These are phyloP conservation scores for Aspergillus sp. DNA, from an alignment of 2,329 filamentous ascomycete species.

Conservation along the genomic window DNA sequence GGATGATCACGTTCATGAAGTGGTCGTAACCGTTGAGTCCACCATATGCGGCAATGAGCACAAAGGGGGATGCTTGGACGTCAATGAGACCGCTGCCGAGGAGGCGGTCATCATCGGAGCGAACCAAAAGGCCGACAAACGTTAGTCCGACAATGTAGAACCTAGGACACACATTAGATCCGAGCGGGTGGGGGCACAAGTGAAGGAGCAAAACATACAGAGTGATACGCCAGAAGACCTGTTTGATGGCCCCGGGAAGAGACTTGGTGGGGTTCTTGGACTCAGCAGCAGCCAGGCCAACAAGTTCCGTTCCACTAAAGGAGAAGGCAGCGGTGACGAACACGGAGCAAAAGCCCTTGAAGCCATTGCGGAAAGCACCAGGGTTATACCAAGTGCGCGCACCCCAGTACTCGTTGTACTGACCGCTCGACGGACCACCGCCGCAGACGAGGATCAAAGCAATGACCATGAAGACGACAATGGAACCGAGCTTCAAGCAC, in stretches of 20 bases:
- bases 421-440: constrained; percentile 23
- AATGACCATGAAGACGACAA: constrained; percentile 28
- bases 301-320: constrained; percentile 65
- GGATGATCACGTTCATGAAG: constrained; percentile 67
- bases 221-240: constrained; percentile 53
- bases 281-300: constrained; percentile 74
- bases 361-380: constrained; percentile 52
- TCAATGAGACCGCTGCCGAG: constrained; percentile 41
- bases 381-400: constrained; percentile 28
- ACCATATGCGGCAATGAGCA: constrained; percentile 63
- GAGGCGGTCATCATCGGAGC: constrained; percentile 40
- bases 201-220: constrained; percentile 20
- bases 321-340: constrained; percentile 44
- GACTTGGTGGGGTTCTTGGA: constrained; percentile 68
- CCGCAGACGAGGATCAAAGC: constrained; percentile 36
- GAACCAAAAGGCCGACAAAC: constrained; percentile 48
- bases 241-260: constrained; percentile 59
- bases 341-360: constrained; percentile 57
- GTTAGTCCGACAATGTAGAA: constrained; percentile 51
- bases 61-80: constrained; percentile 61
- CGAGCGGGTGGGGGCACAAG: neutral
- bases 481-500: constrained; percentile 24
- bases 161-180: constrained; percentile 4
- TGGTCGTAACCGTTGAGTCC: constrained; percentile 61
- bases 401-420: constrained; percentile 38